Conservation (phyloP, 2,329 filamentous ascomycete genomes). For the Parastagonospora avenae region DNA sequence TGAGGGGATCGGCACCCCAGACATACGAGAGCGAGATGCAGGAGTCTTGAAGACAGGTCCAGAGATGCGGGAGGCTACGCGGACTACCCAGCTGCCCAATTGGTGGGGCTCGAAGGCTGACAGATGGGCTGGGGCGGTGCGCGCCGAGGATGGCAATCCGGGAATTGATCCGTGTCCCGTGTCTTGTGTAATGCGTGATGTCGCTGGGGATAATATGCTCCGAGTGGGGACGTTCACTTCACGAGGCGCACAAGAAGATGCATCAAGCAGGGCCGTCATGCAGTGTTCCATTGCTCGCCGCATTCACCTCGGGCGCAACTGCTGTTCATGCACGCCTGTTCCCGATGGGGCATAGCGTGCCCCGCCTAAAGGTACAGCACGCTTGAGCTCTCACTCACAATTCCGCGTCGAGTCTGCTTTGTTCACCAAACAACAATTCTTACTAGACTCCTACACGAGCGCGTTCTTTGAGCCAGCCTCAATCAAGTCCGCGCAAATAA, state of each 20-base stretch:
- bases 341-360: conserved; percentile 34
- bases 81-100: conserved; percentile 25
- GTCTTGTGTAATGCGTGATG: not conserved
- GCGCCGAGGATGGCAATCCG: conserved; percentile 28
- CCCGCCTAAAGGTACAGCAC: conserved; percentile 23
- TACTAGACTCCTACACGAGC: not conserved
- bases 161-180: conserved; percentile 21
- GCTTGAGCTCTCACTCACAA: conserved; percentile 23
- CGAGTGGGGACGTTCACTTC: too few species aligned
- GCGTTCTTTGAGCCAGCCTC: not conserved
- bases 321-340: conserved; percentile 26
- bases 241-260: not conserved
- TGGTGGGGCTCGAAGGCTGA: conserved; percentile 20
- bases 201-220: not conserved
- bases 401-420: conserved; percentile 7
- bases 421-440: not conserved
- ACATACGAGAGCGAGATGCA: conserved; percentile 31
- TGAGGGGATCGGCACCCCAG: conserved; percentile 27
- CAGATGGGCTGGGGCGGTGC: conserved; percentile 32
- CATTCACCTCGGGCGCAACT: conserved; percentile 20
- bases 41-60: conserved; percentile 12
- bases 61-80: conserved; percentile 23
- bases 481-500: not conserved
- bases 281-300: conserved; percentile 4
- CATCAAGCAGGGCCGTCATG: conserved; percentile 4